Percentiles rank a stretch among this genome's conserved stretches.
Conservation (phyloP, 192 early-diverging fungal genomes). For the Pilobolus umbonatus region DNA sequence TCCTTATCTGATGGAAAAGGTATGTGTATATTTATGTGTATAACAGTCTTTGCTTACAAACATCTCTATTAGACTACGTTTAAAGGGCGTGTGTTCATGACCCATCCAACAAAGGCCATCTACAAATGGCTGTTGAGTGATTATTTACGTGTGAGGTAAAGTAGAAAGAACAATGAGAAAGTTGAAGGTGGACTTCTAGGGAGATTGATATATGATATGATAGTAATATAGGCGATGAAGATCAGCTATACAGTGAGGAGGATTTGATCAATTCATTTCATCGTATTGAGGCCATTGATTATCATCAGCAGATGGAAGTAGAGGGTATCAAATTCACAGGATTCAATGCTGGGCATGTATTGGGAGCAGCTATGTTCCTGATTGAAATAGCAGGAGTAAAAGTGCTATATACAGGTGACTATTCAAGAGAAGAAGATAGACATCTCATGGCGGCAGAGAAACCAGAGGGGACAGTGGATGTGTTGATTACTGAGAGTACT, state of each 20-base stretch:
- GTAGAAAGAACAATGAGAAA: background rate
- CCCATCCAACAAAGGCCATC: constrained; percentile 97
- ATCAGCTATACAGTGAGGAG: constrained; percentile 86
- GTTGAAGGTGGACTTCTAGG: constrained; percentile 22
- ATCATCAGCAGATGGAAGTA: constrained; percentile 93
- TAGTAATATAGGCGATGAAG: constrained; percentile 68
- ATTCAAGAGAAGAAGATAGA: constrained; percentile 97
- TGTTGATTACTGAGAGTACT: constrained; percentile 93
- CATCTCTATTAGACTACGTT: constrained; percentile 71
- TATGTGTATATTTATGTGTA: constrained; percentile 19
- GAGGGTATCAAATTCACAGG: constrained; percentile 92
- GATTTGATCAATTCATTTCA: constrained; percentile 79
- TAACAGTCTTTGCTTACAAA: background rate
- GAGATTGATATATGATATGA: background rate
- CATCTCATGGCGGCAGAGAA: constrained; percentile 96
- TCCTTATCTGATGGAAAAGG: constrained; percentile 95
- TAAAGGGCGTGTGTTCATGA: constrained; percentile 97
- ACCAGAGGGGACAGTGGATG: constrained; percentile 77
- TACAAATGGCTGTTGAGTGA: constrained; percentile 95
- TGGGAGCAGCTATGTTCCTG: constrained; percentile 97
- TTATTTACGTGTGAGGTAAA: constrained; percentile 84
- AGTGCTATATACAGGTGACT: constrained; percentile 96
- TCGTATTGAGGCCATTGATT: constrained; percentile 92
- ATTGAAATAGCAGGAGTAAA: constrained; percentile 87
- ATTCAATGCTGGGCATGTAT: constrained; percentile 97